Percentiles rank a stretch among this genome's conserved stretches.
phyloP scores from a whole-genome alignment of 1,284 basidiomycete genomes.

The Moniliella sp. region DNA sequence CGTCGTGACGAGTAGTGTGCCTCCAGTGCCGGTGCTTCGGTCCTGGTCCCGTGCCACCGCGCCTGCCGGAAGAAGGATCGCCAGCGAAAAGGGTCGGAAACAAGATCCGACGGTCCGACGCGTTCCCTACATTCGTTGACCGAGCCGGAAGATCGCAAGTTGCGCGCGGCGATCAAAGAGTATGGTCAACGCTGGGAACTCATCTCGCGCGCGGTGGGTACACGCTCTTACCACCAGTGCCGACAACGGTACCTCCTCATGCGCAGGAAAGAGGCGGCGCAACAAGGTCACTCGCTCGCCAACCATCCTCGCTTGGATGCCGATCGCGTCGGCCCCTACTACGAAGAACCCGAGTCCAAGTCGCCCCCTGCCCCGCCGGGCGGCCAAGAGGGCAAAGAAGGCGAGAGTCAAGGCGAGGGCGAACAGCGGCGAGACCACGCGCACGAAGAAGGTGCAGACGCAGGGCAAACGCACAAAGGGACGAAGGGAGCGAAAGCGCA shows the following conservation, averaged over 20 bases:
- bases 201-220: constrained; percentile 29
- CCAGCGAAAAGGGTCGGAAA: neutral
- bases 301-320: neutral
- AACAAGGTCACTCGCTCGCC: neutral
- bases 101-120: constrained; percentile 15
- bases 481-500: too few species aligned
- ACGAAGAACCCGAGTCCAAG: neutral
- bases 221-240: constrained; percentile 31
- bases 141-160: constrained; percentile 26
- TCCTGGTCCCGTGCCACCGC: too few species aligned
- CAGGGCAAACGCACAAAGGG: too few species aligned
- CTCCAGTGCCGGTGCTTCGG: too few species aligned
- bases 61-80: too few species aligned
- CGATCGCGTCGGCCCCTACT: neutral
- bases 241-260: constrained; percentile 31
- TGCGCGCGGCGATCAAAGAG: constrained; percentile 25
- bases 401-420: neutral
- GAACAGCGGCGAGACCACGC: too few species aligned
- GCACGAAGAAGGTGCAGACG: too few species aligned
- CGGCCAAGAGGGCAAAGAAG: too few species aligned
- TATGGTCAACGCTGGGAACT: constrained; percentile 30
- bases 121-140: constrained; percentile 30
- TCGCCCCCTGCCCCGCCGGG: neutral
- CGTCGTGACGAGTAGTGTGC: too few species aligned
- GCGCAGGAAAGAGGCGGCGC: constrained; percentile 25